Percentiles rank a stretch among this genome's conserved stretches.
Evolutionary conservation across 192 early-diverging fungal genomes (phyloP).

Genomic region (Coemansia reversa): DNA sequence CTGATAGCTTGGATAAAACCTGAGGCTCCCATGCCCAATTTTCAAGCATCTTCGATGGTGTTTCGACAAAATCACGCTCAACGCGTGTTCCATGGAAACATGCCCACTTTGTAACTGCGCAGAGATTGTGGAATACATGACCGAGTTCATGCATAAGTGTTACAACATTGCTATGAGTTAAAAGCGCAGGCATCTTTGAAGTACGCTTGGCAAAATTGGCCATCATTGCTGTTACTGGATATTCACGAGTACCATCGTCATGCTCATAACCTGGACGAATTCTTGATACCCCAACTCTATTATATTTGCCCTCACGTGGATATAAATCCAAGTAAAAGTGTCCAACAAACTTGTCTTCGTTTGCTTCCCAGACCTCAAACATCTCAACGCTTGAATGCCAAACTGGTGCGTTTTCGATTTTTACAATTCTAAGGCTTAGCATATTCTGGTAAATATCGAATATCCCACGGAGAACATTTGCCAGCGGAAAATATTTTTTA

Average conservation of each 20-base stretch:
- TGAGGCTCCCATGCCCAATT: slow-evolving; percentile 65
- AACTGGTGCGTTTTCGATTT: slow-evolving; percentile 54
- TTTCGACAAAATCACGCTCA: slow-evolving; percentile 79
- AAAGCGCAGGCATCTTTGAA: slow-evolving; percentile 60
- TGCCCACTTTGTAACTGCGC: slow-evolving; percentile 63
- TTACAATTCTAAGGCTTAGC: slow-evolving; percentile 59
- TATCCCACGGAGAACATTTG: slow-evolving; percentile 56
- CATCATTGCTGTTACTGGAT: slow-evolving; percentile 63
- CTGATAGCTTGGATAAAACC: slow-evolving; percentile 51
- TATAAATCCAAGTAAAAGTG: slow-evolving; percentile 70
- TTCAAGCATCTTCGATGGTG: slow-evolving; percentile 79
- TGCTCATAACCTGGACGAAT: slow-evolving; percentile 5
- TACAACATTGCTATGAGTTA: slow-evolving; percentile 70
- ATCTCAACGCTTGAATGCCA: slow-evolving; percentile 76
- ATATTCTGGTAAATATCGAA: slow-evolving; percentile 67
- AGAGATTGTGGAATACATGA: slow-evolving; percentile 60
- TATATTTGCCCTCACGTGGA: slow-evolving; percentile 66
- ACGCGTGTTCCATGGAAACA: slow-evolving; percentile 66
- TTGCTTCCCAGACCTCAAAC: slow-evolving; percentile 65
- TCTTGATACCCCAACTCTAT: slow-evolving; percentile 65
- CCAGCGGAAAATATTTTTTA: slow-evolving; percentile 69
- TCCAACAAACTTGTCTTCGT: slow-evolving; percentile 57
- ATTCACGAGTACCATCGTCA: slow-evolving; percentile 47
- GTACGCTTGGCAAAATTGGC: slow-evolving; percentile 60
- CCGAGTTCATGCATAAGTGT: slow-evolving; percentile 83